Evolutionary conservation across 331 rosid species (phyloP), one percentile per base, ranked within the genome.

Genomic region (Rhamnella rubrinervis): DNA sequence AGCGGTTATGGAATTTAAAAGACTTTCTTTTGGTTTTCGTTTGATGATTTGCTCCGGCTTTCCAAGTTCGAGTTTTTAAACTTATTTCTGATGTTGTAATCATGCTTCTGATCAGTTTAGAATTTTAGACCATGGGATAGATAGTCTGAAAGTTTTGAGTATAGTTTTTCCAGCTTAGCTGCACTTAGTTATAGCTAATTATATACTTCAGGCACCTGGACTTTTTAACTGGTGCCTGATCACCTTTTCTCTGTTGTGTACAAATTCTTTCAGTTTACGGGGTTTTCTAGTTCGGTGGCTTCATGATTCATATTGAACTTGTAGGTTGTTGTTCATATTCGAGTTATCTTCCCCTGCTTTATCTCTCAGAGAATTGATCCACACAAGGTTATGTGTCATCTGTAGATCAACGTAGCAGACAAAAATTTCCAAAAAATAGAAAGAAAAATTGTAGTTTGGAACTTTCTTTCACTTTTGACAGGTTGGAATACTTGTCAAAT

Each of bases 141-240:
- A 40, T 7, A 40, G 47, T 40, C 47, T 7, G 13, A 40, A 31
- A 31, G 35, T 31, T 40, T 40, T 40, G 47, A 40, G 47, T 11
- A 40, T 40, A 40, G 9, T 40, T 40, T 40, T 7, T 31, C 35
- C 1, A 40, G 47, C 31, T 59, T 5, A 9, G 7, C 21, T 55
- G 69, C 56, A 38, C 41, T 68, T 82, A 28, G 53, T 50, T 72
- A 21, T 52, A 68, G 74, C 71, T 71, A 55, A 58, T 73, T 71
- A 66, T 31, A 31, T 31, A 52, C 55, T 41, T 46, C 76, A 63
- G 65, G 26, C 44, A 25, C 72, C 67, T 72, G 63, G 71, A 61
- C 64, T 72, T 77, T 58, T 66, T 67, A 71, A 47, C 38, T 64
- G 17, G 49, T 65, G 23, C 47, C 58, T 74, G 50, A 23, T 47